These are phyloP conservation scores for Apophysomyces variabilis DNA, from an alignment of 371 early-diverging fungal species.

Conservation along the genomic window DNA sequence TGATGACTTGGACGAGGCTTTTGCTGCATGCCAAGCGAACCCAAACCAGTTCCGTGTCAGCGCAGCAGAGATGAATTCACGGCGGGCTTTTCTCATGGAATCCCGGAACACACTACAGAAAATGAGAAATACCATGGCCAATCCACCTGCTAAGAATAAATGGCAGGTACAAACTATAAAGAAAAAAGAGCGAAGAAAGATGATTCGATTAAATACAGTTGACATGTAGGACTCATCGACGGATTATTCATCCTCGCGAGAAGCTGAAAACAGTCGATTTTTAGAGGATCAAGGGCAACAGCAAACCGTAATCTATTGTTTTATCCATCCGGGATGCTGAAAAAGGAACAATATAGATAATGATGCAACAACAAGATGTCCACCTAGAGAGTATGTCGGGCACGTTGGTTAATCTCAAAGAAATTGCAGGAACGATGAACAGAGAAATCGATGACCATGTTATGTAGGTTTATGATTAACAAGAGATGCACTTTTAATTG, in stretches of 20 bases:
- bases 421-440: slow-evolving; percentile 68
- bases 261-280: slow-evolving; percentile 41
- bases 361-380: slow-evolving; percentile 66
- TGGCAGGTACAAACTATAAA: slow-evolving; percentile 17
- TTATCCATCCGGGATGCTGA: no score
- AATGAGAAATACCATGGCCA: slow-evolving; percentile 49
- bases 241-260: slow-evolving; percentile 11
- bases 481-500: not conserved
- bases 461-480: slow-evolving; percentile 35
- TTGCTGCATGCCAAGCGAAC: slow-evolving; percentile 53
- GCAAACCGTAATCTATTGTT: slow-evolving; percentile 33
- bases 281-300: slow-evolving; percentile 45
- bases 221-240: not conserved
- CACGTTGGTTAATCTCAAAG: slow-evolving; percentile 63
- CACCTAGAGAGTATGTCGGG: slow-evolving; percentile 65
- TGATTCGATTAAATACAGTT: not conserved
- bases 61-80: slow-evolving; percentile 44
- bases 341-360: slow-evolving; percentile 31
- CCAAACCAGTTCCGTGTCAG: slow-evolving; percentile 59
- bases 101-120: slow-evolving; percentile 43
- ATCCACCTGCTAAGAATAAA: slow-evolving; percentile 35
- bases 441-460: slow-evolving; percentile 64
- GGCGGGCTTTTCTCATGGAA: slow-evolving; percentile 52
- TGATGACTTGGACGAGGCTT: slow-evolving; percentile 62
- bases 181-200: not conserved